These are phyloP conservation scores for Alternaria ethzedia DNA, from an alignment of 2,329 filamentous ascomycete species.

Conservation along the genomic window DNA sequence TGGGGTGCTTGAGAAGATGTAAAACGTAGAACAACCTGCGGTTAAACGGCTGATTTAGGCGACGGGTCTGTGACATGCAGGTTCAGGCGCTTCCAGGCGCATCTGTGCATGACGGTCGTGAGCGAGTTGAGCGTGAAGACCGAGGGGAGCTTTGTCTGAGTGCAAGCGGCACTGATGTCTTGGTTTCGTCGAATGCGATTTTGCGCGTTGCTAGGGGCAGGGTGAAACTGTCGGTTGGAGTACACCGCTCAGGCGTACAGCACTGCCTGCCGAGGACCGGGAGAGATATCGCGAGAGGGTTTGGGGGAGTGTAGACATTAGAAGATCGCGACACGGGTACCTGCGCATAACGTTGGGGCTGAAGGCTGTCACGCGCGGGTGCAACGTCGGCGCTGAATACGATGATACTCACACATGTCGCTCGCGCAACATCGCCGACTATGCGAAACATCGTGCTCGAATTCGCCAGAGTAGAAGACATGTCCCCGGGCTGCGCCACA, in stretches of 20 bases:
- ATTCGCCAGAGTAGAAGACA: neutral
- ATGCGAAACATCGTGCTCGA: neutral
- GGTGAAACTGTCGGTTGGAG: neutral
- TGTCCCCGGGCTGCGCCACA: neutral
- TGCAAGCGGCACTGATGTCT: neutral
- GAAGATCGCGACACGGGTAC: neutral
- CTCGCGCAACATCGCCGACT: neutral
- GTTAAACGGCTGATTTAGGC: conserved; percentile 6
- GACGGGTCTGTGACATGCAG: neutral
- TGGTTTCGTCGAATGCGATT: neutral
- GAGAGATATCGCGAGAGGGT: neutral
- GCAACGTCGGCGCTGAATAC: neutral
- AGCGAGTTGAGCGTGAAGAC: neutral
- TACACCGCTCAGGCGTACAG: neutral
- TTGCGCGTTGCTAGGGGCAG: neutral
- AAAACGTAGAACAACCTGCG: conserved; percentile 17
- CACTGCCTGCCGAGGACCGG: neutral
- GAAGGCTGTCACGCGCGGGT: neutral
- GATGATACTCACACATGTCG: accelerated
- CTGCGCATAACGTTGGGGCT: neutral
- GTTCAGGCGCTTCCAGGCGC: neutral
- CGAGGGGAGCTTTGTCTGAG: neutral
- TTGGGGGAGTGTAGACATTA: neutral
- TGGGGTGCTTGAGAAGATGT: conserved; percentile 6
- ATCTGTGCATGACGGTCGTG: neutral